These are phyloP conservation scores for Ophiostoma sp. DNA, from an alignment of 2,329 filamentous ascomycete species.

Conservation along the genomic window DNA sequence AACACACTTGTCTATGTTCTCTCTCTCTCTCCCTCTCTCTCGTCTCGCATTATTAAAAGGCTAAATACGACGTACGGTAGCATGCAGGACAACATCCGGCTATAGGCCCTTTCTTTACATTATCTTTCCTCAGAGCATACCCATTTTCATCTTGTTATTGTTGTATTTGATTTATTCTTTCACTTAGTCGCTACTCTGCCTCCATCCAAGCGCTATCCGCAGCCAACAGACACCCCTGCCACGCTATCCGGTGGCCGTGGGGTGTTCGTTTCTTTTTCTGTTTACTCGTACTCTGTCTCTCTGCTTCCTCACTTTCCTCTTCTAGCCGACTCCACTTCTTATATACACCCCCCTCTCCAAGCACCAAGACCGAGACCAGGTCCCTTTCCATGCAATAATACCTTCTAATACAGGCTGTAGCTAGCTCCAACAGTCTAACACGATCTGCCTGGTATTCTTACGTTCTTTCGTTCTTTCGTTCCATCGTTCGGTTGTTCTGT, in stretches of 20 bases:
- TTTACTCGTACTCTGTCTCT: not conserved
- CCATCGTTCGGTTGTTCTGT: not conserved
- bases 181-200: not conserved
- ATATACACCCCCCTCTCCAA: conserved; percentile 4
- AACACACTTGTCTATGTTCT: not conserved
- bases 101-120: no score
- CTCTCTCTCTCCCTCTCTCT: not conserved
- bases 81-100: no score
- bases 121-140: no score
- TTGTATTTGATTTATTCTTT: not conserved
- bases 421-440: not conserved
- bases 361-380: not conserved
- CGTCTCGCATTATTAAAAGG: no score
- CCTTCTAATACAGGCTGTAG: not conserved
- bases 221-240: not conserved
- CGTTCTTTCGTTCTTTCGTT: not conserved
- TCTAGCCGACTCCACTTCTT: not conserved
- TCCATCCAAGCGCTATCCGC: not conserved
- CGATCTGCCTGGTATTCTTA: not conserved
- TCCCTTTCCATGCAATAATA: conserved; percentile 1
- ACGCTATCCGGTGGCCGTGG: conserved; percentile 8
- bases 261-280: not conserved
- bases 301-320: not conserved
- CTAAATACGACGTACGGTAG: no score
- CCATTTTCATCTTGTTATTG: no score